Percentiles rank a stretch among this genome's conserved stretches.
phyloP scores from a whole-genome alignment of 1,284 basidiomycete genomes.

The Microstroma glucosiphilum region DNA sequence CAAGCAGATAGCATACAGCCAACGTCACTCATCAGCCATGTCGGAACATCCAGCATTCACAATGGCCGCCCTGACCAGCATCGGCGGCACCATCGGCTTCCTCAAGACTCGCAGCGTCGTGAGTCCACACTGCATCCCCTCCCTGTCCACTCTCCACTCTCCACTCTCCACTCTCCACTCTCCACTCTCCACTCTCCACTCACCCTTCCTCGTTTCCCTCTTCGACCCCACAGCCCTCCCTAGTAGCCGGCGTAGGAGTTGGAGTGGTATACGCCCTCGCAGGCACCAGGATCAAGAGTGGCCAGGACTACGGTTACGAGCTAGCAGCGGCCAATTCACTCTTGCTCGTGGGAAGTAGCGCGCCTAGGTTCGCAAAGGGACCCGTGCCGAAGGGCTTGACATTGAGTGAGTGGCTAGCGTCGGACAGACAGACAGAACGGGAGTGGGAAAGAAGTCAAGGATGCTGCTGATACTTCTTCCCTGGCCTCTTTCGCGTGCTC shows the following conservation, averaged over 20 bases:
- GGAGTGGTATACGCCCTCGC: slow-evolving; percentile 57
- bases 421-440: too few relatives aligned
- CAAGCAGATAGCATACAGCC: too few relatives aligned
- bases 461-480: too few relatives aligned
- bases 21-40: neutral
- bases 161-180: too few relatives aligned
- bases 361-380: slow-evolving; percentile 68
- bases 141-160: neutral
- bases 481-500: too few relatives aligned
- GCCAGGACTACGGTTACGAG: slow-evolving; percentile 65
- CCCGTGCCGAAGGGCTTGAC: slow-evolving; percentile 68
- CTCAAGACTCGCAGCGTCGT: slow-evolving; percentile 17
- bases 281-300: slow-evolving; percentile 61
- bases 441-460: too few relatives aligned
- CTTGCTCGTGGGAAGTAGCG: slow-evolving; percentile 68
- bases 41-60: slow-evolving; percentile 57
- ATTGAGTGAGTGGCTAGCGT: slow-evolving; percentile 59
- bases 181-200: too few relatives aligned
- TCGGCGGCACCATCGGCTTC: slow-evolving; percentile 63
- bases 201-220: neutral
- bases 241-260: slow-evolving; percentile 73
- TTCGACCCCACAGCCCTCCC: slow-evolving; percentile 64
- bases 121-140: neutral
- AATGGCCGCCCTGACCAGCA: slow-evolving; percentile 69
- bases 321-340: slow-evolving; percentile 65